A percentile compares a stretch with the other conserved stretches of the same genome.
Conservation (phyloP, 2,329 filamentous ascomycete species). For the Penicillium sp. region DNA sequence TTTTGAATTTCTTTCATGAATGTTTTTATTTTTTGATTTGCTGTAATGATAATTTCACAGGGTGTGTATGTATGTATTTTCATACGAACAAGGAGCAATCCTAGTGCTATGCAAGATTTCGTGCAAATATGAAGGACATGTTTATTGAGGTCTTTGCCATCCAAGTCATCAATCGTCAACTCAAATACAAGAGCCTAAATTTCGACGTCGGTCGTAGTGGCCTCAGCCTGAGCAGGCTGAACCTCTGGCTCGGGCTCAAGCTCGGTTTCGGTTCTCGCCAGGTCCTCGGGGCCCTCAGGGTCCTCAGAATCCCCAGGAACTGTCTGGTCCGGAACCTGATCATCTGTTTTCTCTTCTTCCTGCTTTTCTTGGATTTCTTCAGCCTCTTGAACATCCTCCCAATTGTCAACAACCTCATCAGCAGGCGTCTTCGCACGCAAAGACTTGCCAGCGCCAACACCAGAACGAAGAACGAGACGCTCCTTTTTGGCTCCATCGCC, state of each 20-base stretch:
- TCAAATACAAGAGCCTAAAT: not conserved
- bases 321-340: constrained; percentile 17
- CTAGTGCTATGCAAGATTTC: not conserved
- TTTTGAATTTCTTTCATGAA: not conserved
- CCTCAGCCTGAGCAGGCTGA: not conserved
- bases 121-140: not conserved
- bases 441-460: constrained; percentile 35
- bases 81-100: not conserved
- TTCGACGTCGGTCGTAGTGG: not conserved
- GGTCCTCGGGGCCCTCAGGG: not conserved
- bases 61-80: not conserved
- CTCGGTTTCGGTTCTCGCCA: not conserved
- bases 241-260: not conserved
- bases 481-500: constrained; percentile 33
- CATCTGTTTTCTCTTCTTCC: constrained; percentile 39
- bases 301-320: constrained; percentile 5
- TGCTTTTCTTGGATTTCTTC: constrained; percentile 40
- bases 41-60: not conserved
- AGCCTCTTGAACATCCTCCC: constrained; percentile 50
- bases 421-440: constrained; percentile 24
- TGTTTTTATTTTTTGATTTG: not conserved
- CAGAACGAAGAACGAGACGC: constrained; percentile 37
- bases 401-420: constrained; percentile 46
- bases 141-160: constrained; percentile 1
- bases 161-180: constrained; percentile 6